These are phyloP conservation scores for Lojkania enalia DNA, from an alignment of 2,329 filamentous ascomycete species.

Conservation along the genomic window DNA sequence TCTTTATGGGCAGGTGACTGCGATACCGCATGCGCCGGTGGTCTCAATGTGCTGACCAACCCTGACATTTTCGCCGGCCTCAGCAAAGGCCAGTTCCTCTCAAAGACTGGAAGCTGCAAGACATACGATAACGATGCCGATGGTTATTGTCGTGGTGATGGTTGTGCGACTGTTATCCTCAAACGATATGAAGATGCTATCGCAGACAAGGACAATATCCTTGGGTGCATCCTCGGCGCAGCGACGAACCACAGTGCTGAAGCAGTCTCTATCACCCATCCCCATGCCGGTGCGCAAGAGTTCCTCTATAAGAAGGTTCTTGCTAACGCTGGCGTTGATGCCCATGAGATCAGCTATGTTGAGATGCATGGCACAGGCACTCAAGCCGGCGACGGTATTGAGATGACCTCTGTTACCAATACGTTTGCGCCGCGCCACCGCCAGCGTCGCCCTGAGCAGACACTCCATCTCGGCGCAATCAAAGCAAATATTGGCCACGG, in stretches of 20 bases:
- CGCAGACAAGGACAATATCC: constrained; percentile 69
- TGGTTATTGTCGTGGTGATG: constrained; percentile 81
- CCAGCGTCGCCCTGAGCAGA: constrained; percentile 54
- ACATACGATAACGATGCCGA: constrained; percentile 81
- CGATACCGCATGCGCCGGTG: constrained; percentile 79
- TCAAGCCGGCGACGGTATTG: constrained; percentile 79
- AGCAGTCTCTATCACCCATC: constrained; percentile 80
- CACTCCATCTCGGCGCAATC: constrained; percentile 58
- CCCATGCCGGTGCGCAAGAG: constrained; percentile 76
- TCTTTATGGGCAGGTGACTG: constrained; percentile 75
- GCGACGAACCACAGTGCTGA: constrained; percentile 82
- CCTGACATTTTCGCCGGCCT: constrained; percentile 78
- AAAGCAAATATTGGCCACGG: constrained; percentile 61
- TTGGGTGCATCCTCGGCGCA: constrained; percentile 75
- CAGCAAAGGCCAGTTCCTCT: constrained; percentile 76
- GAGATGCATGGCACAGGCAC: constrained; percentile 92
- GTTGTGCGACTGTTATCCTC: constrained; percentile 72
- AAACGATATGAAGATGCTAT: constrained; percentile 80
- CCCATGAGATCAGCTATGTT: constrained; percentile 77
- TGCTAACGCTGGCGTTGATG: constrained; percentile 72
- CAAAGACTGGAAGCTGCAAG: constrained; percentile 75
- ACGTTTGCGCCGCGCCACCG: constrained; percentile 61
- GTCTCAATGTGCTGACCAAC: constrained; percentile 77
- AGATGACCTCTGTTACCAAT: constrained; percentile 76
- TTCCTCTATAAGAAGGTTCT: constrained; percentile 71